These are phyloP conservation scores for Fusarium redolens DNA, from an alignment of 2,329 filamentous ascomycete species.

Conservation along the genomic window DNA sequence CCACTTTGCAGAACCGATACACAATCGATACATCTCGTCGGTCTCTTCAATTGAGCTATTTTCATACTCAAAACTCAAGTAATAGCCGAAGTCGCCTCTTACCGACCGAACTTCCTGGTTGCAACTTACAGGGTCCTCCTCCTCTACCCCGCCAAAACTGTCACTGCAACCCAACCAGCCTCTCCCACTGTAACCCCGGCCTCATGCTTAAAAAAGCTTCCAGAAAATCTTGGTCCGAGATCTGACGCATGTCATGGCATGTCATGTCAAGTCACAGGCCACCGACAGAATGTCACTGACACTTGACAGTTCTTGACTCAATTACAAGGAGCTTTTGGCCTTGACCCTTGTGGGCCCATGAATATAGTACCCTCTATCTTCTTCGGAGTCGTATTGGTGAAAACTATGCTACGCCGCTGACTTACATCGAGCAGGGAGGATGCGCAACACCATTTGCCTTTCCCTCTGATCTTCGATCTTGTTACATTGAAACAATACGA, in stretches of 20 bases:
- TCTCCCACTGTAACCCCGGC: constrained; percentile 10
- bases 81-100: background rate
- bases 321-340: constrained; percentile 13
- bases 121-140: constrained; percentile 21
- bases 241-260: background rate
- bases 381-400: background rate
- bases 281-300: background rate
- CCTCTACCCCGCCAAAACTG: constrained; percentile 12
- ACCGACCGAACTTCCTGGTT: constrained; percentile 3
- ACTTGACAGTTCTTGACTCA: background rate
- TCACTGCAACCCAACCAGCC: constrained; percentile 14
- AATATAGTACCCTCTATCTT: constrained; percentile 1
- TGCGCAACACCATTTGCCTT: background rate
- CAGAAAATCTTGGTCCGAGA: constrained; percentile 9
- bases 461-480: constrained; percentile 24
- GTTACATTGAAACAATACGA: constrained; percentile 12
- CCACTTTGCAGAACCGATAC: background rate
- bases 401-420: constrained; percentile 16
- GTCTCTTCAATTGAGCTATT: background rate
- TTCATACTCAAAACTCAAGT: background rate
- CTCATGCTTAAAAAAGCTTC: constrained; percentile 14
- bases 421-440: constrained; percentile 11
- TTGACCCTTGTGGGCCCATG: constrained; percentile 1
- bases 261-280: background rate
- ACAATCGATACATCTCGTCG: background rate